Conservation (phyloP, 2,329 filamentous ascomycete genomes). For the Ceratocystis variospora region DNA sequence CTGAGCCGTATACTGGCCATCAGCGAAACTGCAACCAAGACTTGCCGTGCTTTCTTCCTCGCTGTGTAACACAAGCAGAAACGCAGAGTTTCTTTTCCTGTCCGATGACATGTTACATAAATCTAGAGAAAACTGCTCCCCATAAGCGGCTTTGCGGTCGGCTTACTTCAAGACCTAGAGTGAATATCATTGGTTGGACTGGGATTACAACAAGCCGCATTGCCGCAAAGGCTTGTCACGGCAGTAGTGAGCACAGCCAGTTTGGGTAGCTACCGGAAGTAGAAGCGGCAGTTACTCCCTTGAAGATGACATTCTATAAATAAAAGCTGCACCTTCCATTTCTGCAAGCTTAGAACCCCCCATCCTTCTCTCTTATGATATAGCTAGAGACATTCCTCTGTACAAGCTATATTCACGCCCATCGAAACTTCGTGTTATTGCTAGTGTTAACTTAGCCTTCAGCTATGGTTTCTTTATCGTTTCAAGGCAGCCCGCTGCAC, state of each 20-base stretch:
- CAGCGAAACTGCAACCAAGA: no score
- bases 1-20: no score
- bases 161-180: background rate
- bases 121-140: background rate
- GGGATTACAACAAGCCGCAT: background rate
- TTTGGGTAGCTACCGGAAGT: background rate
- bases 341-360: background rate
- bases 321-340: background rate
- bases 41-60: background rate
- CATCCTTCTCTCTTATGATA: background rate
- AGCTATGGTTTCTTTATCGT: slow-evolving; percentile 1
- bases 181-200: background rate
- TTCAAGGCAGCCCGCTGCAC: background rate
- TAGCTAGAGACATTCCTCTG: background rate
- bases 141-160: background rate
- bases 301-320: background rate
- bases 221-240: background rate
- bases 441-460: background rate
- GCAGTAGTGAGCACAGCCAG: background rate
- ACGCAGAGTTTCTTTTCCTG: background rate
- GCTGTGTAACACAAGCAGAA: background rate
- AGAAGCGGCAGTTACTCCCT: background rate
- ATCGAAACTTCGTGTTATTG: no score
- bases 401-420: background rate
- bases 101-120: background rate